phyloP scores from a whole-genome alignment of 2,329 filamentous ascomycete species.

The Aspergillus glaucus region DNA sequence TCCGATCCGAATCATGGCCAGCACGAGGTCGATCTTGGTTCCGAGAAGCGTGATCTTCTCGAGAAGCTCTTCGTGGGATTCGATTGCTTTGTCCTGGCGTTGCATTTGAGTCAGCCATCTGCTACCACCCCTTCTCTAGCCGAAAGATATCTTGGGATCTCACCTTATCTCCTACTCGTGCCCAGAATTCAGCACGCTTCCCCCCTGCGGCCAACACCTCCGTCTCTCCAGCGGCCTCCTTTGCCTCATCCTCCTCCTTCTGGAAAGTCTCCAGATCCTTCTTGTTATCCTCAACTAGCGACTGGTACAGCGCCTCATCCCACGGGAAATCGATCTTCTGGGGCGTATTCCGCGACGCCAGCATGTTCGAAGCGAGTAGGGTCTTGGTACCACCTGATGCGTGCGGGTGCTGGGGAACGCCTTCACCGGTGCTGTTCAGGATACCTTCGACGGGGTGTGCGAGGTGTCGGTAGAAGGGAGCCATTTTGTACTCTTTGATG shows the following conservation, averaged over 20 bases:
- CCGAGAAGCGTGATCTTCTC: conserved; percentile 97
- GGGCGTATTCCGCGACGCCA: conserved; percentile 63
- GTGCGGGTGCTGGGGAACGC: conserved; percentile 41
- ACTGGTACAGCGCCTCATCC: conserved; percentile 83
- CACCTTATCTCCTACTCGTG: conserved; percentile 92
- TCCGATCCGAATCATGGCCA: conserved; percentile 91
- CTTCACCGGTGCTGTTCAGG: conserved; percentile 69
- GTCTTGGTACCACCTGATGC: conserved; percentile 27
- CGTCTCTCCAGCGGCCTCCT: conserved; percentile 92
- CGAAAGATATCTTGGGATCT: conserved; percentile 15
- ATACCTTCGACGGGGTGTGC: conserved; percentile 67
- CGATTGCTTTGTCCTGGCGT: conserved; percentile 80
- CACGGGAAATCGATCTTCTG: conserved; percentile 68
- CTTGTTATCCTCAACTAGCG: conserved; percentile 69
- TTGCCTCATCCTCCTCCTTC: conserved; percentile 87
- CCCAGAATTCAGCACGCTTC: conserved; percentile 94
- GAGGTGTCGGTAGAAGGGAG: conserved; percentile 59
- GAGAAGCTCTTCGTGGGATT: conserved; percentile 85
- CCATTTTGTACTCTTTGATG: conserved; percentile 60
- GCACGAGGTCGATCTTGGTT: conserved; percentile 92
- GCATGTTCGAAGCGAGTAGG: conserved; percentile 62
- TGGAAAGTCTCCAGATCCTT: conserved; percentile 68
- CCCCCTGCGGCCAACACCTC: conserved; percentile 88
- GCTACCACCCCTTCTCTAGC: neutral
- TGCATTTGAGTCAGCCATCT: conserved; percentile 1